Base-by-base conservation (phyloP, 148 eudicot genomes). In the Drosera capensis region DNA sequence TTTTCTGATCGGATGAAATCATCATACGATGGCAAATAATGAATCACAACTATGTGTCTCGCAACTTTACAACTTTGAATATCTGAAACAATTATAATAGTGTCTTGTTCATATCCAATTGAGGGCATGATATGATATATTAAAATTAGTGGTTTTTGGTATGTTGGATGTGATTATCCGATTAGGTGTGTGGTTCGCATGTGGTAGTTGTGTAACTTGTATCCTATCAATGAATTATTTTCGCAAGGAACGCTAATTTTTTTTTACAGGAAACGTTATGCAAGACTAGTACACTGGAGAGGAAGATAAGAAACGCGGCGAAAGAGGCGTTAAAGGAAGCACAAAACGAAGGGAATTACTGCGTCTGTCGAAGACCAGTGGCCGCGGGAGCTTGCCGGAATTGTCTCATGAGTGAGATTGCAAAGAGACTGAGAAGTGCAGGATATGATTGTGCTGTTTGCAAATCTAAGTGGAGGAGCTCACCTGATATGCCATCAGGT, bases 401-500 rank as follows among this genome's bases (percentile, higher is more conserved):
- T 22, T 87, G 96, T 46, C 64, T 79, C 12, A 76, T 76, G 69
- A 59, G 54, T 42, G 75, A 68, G 42, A 55, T 77, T 5, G 71
- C 74, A 38, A 42, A 58, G 14, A 70, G 78, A 23, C 72, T 90
- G 12, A 66, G 59, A 16, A 70, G 59, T 30, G 68, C 77, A 20
- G 93, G 82, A 14, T 78, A 57, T 40, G 58, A 80, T 30, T 49
- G 72, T 26, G 87, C 95, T 14, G 57, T 84, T 58, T 84, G 95
- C 73, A 82, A 66, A 54, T 67, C 99, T 8, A 84, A 90, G 46
- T 90, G 99, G 99, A 73, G 69, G 43, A 78, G 75, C 46, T 75
- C 93, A 3, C 60, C 77, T 3, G 80, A 75, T 23, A 75, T 90
- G 13, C 99, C 99, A 23, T 71, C 99, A 51, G 95, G 97, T 90